Conservation (phyloP, 1,284 basidiomycete species). For the Pseudozyma sp. region DNA sequence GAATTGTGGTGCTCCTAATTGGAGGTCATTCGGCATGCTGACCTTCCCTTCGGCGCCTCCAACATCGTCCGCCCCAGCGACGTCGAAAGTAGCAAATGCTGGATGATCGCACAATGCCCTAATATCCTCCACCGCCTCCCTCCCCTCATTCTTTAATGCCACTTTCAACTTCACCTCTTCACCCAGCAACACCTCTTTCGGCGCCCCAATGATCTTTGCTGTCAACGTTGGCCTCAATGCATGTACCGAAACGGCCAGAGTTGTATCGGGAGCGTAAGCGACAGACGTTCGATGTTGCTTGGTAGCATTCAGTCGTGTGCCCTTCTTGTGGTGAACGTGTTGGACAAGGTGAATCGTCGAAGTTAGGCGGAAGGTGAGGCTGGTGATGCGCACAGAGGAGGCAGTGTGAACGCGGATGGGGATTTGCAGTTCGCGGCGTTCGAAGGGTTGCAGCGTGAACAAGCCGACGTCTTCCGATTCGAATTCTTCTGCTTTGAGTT, state of each 20-base stretch:
- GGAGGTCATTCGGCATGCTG: conserved; percentile 62
- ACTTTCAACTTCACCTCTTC: conserved; percentile 22
- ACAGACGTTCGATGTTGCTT: conserved; percentile 69
- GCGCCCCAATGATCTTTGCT: conserved; percentile 17
- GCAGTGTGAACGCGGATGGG: conserved; percentile 18
- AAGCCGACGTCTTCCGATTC: conserved; percentile 58
- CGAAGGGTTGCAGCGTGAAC: conserved; percentile 12
- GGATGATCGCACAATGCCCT: conserved; percentile 32
- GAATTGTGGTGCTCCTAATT: conserved; percentile 18
- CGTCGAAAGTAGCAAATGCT: conserved; percentile 20
- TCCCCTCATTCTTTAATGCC: conserved; percentile 31
- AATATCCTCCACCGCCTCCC: conserved; percentile 17
- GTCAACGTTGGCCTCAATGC: conserved; percentile 27
- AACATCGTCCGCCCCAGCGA: conserved; percentile 18
- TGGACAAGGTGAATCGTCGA: conserved; percentile 70
- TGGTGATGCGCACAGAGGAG: conserved; percentile 55
- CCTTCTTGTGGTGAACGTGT: conserved; percentile 67
- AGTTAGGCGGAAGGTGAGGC: conserved; percentile 70
- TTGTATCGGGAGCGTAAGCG: conserved; percentile 70
- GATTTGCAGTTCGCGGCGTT: conserved; percentile 15
- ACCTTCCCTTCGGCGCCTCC: neutral
- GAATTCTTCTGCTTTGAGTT: conserved; percentile 19
- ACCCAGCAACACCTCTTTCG: conserved; percentile 18
- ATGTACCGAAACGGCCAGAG: conserved; percentile 68
- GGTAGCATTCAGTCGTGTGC: conserved; percentile 70